Evolutionary conservation across 225 moss, liverwort and hornwort genomes (phyloP).

Genomic region (Lunularia cruciata): DNA sequence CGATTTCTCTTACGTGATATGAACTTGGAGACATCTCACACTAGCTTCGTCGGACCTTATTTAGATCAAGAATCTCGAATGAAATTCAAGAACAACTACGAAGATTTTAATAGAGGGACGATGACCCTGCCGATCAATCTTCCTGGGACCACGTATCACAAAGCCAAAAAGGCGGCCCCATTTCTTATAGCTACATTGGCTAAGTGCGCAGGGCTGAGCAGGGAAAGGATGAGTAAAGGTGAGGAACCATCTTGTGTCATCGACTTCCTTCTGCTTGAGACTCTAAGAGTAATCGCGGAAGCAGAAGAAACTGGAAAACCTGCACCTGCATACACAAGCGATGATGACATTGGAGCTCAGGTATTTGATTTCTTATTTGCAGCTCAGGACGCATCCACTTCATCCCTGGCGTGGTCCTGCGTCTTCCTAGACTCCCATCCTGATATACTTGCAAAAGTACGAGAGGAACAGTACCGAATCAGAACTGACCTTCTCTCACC

Average conservation of each 20-base stretch:
- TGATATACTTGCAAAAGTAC: slow-evolving; percentile 40
- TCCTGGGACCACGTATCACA: slow-evolving; percentile 62
- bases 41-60: slow-evolving; percentile 61
- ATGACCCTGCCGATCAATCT: slow-evolving; percentile 57
- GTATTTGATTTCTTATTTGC: slow-evolving; percentile 72
- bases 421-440: slow-evolving; percentile 49
- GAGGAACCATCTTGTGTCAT: slow-evolving; percentile 57
- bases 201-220: slow-evolving; percentile 49
- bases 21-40: slow-evolving; percentile 73
- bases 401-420: slow-evolving; percentile 60
- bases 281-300: slow-evolving; percentile 44
- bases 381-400: slow-evolving; percentile 69
- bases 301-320: slow-evolving; percentile 47
- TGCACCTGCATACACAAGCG: slow-evolving; percentile 50
- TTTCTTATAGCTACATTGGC: slow-evolving; percentile 41
- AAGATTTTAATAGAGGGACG: slow-evolving; percentile 58
- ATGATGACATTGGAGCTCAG: slow-evolving; percentile 54
- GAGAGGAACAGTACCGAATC: slow-evolving; percentile 29
- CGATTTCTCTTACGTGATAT: slow-evolving; percentile 55
- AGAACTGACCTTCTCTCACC: slow-evolving; percentile 11
- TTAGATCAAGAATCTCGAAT: slow-evolving; percentile 23
- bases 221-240: slow-evolving; percentile 47
- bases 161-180: slow-evolving; percentile 44
- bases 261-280: slow-evolving; percentile 70
- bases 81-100: slow-evolving; percentile 45